These are phyloP conservation scores for Plasmodium ovale DNA, from an alignment of 169 alveolate species.

Conservation along the genomic window DNA sequence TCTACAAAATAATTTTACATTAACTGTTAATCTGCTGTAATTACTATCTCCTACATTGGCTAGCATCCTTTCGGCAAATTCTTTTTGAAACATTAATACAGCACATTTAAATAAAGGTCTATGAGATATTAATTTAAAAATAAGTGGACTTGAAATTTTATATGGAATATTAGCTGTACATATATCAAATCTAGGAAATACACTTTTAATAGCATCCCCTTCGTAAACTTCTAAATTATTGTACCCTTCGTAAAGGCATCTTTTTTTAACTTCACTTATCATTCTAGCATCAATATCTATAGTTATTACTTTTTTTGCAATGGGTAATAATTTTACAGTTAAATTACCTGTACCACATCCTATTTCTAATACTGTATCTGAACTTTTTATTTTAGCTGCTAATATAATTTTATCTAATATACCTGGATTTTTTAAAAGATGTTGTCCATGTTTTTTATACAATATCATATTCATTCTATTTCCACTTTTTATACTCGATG, in stretches of 20 bases:
- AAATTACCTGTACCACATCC: slow-evolving; percentile 99
- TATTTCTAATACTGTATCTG: slow-evolving; percentile 98
- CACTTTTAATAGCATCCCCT: slow-evolving; percentile 96
- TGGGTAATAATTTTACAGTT: slow-evolving; percentile 95
- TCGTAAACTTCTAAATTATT: slow-evolving; percentile 90
- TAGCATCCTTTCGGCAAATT: slow-evolving; percentile 98
- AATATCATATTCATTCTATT: slow-evolving; percentile 85
- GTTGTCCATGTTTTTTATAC: slow-evolving; percentile 97
- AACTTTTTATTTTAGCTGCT: slow-evolving; percentile 97
- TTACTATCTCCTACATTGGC: slow-evolving; percentile 95
- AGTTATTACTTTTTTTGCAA: slow-evolving; percentile 97
- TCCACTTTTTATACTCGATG: slow-evolving; percentile 53
- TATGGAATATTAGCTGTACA: slow-evolving; percentile 99
- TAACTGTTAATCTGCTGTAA: slow-evolving; percentile 98
- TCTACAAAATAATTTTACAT: slow-evolving; percentile 94
- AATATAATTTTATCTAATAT: slow-evolving; percentile 95
- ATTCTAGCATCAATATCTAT: slow-evolving; percentile 98
- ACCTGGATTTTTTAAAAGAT: slow-evolving; percentile 98
- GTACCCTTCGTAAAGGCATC: slow-evolving; percentile 91
- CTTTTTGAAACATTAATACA: slow-evolving; percentile 99
- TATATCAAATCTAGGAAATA: slow-evolving; percentile 96
- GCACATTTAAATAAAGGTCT: slow-evolving; percentile 98
- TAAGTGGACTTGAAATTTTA: slow-evolving; percentile 99
- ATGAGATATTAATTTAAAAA: slow-evolving; percentile 96
- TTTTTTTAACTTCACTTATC: slow-evolving; percentile 98